Percentiles rank a stretch among this genome's conserved stretches.
Evolutionary conservation across 2,329 filamentous ascomycete species (phyloP).

Genomic region (Colletotrichum abscissum): DNA sequence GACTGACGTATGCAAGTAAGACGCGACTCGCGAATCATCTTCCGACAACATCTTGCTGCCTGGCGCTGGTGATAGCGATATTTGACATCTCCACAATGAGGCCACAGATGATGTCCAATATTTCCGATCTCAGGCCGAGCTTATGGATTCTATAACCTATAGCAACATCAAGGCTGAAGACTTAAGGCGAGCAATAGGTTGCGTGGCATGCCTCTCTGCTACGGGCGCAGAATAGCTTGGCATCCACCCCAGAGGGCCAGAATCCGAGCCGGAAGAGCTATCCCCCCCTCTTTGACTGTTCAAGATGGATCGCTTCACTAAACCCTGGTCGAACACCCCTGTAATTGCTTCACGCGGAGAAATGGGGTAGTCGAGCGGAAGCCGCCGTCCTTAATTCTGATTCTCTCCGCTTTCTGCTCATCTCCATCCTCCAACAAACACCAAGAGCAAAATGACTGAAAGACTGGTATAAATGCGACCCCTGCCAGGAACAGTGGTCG

Average conservation of each 20-base stretch:
- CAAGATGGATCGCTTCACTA: conserved; percentile 3
- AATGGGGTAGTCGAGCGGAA: not conserved
- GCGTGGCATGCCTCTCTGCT: not conserved
- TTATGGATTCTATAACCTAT: no score
- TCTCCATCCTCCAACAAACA: not conserved
- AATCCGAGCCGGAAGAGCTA: not conserved
- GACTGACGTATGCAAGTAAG: not conserved
- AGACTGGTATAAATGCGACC: not conserved
- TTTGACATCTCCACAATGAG: not conserved
- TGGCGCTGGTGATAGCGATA: not conserved
- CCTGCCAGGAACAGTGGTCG: conserved; percentile 1
- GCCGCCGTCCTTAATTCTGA: not conserved
- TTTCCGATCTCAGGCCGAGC: not conserved
- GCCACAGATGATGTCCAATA: not conserved
- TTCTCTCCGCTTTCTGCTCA: conserved; percentile 6
- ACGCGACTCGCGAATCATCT: not conserved
- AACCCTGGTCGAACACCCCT: conserved; percentile 9
- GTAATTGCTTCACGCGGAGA: conserved; percentile 23
- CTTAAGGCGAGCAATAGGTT: not conserved
- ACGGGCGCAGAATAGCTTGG: not conserved
- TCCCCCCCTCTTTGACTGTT: not conserved
- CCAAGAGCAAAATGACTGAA: not conserved
- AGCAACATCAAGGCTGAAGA: not conserved
- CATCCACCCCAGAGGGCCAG: not conserved
- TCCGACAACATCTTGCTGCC: not conserved